Conservation (phyloP, 2,329 filamentous ascomycete species). For the Emericellopsis cladophorae region DNA sequence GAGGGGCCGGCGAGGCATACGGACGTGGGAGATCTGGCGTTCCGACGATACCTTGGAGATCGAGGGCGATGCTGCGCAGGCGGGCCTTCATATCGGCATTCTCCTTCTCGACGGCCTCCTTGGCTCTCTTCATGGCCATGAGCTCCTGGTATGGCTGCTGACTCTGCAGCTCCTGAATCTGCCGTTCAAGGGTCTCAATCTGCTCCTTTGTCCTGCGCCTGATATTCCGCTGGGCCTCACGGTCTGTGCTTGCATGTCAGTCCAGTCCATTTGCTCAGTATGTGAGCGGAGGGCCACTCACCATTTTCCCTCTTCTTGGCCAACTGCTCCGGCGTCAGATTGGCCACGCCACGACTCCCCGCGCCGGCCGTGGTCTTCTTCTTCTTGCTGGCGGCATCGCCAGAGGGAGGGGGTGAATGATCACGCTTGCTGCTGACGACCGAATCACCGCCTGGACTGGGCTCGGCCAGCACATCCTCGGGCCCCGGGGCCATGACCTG, state of each 20-base stretch:
- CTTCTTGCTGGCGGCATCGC: slow-evolving; percentile 6
- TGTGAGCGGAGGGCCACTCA: slow-evolving; percentile 15
- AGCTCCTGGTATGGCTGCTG: slow-evolving; percentile 78
- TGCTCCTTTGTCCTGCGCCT: slow-evolving; percentile 70
- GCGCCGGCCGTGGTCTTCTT: slow-evolving; percentile 34
- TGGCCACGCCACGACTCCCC: slow-evolving; percentile 39
- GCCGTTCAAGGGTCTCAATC: slow-evolving; percentile 61
- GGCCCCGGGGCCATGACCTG: slow-evolving; percentile 1
- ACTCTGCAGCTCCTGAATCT: slow-evolving; percentile 63
- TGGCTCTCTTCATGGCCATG: slow-evolving; percentile 61
- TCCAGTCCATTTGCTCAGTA: not conserved
- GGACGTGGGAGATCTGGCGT: slow-evolving; percentile 5
- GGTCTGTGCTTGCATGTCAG: slow-evolving; percentile 36
- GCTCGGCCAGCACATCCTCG: slow-evolving; percentile 1
- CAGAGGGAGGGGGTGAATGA: not conserved
- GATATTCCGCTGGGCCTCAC: slow-evolving; percentile 76
- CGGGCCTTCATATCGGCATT: slow-evolving; percentile 66
- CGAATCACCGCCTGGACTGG: slow-evolving; percentile 4
- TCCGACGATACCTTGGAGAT: slow-evolving; percentile 46
- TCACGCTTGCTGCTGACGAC: slow-evolving; percentile 3
- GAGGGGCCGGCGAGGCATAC: slow-evolving; percentile 16
- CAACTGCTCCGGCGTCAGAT: slow-evolving; percentile 62
- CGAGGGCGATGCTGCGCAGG: slow-evolving; percentile 50
- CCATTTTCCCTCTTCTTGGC: slow-evolving; percentile 52
- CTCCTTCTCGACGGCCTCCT: slow-evolving; percentile 65